Evolutionary conservation across 768 basidiomycete species (phyloP).

Genomic region (Lactarius deliciosus): DNA sequence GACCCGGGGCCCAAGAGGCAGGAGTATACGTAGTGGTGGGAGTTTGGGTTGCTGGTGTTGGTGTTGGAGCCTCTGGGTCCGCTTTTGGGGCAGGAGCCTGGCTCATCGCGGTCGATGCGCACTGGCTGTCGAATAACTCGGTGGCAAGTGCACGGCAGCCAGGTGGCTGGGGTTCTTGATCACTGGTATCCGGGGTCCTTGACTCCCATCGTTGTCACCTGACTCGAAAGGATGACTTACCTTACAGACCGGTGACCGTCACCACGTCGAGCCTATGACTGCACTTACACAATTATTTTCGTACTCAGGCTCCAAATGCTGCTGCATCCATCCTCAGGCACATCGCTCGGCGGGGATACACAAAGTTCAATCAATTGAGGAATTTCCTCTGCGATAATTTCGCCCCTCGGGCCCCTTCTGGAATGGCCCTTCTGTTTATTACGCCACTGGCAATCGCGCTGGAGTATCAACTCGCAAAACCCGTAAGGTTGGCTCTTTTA

Average conservation of each 20-base stretch:
- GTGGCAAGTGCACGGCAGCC: neutral
- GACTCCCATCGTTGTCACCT: neutral
- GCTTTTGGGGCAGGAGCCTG: conserved; percentile 21
- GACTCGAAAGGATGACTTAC: too few relatives aligned
- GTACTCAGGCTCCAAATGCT: neutral
- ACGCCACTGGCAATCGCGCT: neutral
- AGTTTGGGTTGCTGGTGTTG: conserved; percentile 19
- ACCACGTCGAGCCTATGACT: too few relatives aligned
- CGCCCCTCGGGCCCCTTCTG: neutral
- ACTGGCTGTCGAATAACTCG: neutral
- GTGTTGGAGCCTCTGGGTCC: conserved; percentile 20
- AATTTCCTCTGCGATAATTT: neutral
- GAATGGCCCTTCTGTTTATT: neutral
- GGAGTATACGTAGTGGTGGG: conserved; percentile 23
- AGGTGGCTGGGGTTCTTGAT: neutral
- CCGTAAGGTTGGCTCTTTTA: neutral
- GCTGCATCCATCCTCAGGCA: neutral
- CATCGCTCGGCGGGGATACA: neutral
- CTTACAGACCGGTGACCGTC: too few relatives aligned
- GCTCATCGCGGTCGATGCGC: conserved; percentile 16
- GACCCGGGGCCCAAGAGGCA: conserved; percentile 20
- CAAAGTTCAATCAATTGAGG: neutral
- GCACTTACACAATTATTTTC: neutral
- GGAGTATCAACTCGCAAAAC: neutral
- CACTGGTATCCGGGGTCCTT: neutral